A percentile compares a stretch with the other conserved stretches of the same genome.
These are phyloP conservation scores for Neoboletus subvelutipes DNA, from an alignment of 768 basidiomycete genomes.

Conservation along the genomic window DNA sequence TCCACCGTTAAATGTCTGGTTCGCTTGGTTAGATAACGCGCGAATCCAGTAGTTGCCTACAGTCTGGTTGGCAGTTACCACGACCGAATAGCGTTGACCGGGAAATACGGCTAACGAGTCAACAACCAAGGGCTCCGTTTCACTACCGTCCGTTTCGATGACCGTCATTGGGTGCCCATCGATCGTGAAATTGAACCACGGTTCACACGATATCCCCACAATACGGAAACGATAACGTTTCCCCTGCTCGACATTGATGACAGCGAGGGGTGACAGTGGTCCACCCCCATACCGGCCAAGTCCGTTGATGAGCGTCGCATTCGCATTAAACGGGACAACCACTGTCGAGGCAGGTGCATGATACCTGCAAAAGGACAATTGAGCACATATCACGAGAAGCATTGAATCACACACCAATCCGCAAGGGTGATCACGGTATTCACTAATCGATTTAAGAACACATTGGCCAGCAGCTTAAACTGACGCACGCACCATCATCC, in stretches of 20 bases:
- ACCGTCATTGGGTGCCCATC: conserved; percentile 45
- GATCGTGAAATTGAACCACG: conserved; percentile 43
- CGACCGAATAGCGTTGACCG: conserved; percentile 51
- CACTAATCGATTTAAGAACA: conserved; percentile 15
- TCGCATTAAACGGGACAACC: conserved; percentile 14
- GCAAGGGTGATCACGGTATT: conserved; percentile 46
- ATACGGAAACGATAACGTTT: conserved; percentile 41
- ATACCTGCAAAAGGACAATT: conserved; percentile 12
- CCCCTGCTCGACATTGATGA: conserved; percentile 35
- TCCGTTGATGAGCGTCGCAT: conserved; percentile 41
- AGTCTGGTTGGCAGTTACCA: conserved; percentile 34
- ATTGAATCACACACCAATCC: conserved; percentile 11
- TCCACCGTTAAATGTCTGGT: conserved; percentile 29
- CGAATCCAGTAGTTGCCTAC: conserved; percentile 44
- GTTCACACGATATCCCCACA: conserved; percentile 42
- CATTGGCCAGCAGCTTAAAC: background rate
- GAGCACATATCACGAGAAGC: conserved; percentile 29
- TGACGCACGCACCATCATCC: conserved; percentile 36
- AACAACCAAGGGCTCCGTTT: conserved; percentile 39
- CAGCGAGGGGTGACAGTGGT: conserved; percentile 31
- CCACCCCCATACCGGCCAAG: conserved; percentile 37
- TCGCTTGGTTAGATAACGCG: conserved; percentile 18
- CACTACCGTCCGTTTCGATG: conserved; percentile 39
- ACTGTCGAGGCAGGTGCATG: conserved; percentile 12
- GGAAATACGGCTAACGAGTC: conserved; percentile 46